Percentiles rank a stretch among this genome's conserved stretches.
These are phyloP conservation scores for Clausena lansium DNA, from an alignment of 345 rosid genomes.

Conservation along the genomic window DNA sequence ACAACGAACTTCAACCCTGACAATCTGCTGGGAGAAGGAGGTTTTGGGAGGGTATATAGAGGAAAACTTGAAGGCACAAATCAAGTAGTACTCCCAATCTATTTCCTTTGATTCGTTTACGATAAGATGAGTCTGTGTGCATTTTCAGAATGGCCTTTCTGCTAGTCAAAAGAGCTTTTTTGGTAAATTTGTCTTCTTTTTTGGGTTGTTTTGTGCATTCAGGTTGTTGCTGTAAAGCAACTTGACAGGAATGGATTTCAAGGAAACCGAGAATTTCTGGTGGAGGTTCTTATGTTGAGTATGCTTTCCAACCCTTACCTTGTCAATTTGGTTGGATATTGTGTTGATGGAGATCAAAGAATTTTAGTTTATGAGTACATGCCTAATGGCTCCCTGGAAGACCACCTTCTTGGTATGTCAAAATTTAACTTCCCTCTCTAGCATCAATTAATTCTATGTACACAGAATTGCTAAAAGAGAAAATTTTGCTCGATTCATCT, in stretches of 20 bases:
- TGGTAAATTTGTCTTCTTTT: not conserved
- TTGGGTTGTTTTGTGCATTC: conserved; percentile 3
- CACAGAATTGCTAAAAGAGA: not conserved
- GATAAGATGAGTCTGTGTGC: not conserved
- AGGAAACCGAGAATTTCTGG: conserved; percentile 78
- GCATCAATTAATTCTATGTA: not conserved
- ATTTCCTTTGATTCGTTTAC: not conserved
- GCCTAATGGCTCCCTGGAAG: conserved; percentile 70
- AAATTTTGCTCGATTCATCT: not conserved
- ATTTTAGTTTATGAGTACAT: conserved; percentile 69
- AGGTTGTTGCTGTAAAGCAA: conserved; percentile 78
- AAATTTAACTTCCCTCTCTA: too few species aligned
- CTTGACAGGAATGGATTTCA: conserved; percentile 84
- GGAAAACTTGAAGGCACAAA: conserved; percentile 48
- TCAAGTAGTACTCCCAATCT: conserved; percentile 34
- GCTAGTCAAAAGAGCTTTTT: not conserved
- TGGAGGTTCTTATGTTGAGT: conserved; percentile 76
- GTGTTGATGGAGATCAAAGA: conserved; percentile 76
- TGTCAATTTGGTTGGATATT: conserved; percentile 72
- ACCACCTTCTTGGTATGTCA: conserved; percentile 70
- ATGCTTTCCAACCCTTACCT: conserved; percentile 65
- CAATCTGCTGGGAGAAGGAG: conserved; percentile 85
- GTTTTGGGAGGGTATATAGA: conserved; percentile 91
- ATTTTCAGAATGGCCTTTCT: not conserved
- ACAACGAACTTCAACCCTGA: conserved; percentile 68